phyloP scores from a whole-genome alignment of 129 eudicot genomes.

The Silybum marianum region DNA sequence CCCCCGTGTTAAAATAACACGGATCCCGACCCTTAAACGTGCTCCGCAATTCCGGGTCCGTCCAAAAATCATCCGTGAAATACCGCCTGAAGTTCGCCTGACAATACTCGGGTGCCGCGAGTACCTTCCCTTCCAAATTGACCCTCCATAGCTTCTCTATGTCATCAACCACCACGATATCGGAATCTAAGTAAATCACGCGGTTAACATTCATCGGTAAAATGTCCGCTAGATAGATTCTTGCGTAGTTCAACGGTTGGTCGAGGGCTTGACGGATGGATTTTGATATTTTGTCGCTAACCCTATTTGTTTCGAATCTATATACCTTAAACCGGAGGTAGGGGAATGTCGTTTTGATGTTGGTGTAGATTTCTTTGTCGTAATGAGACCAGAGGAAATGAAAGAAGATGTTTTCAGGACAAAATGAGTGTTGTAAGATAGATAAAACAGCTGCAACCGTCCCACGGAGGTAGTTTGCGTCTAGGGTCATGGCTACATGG shows the following conservation, averaged over 20 bases:
- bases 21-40: slow-evolving; percentile 42
- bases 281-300: slow-evolving; percentile 46
- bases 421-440: slow-evolving; percentile 52
- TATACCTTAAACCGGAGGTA: slow-evolving; percentile 41
- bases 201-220: slow-evolving; percentile 41
- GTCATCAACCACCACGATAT: slow-evolving; percentile 53
- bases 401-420: slow-evolving; percentile 54
- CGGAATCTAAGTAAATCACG: slow-evolving; percentile 55
- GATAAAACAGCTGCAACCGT: slow-evolving; percentile 56
- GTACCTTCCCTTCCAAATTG: slow-evolving; percentile 44
- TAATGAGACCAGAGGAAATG: slow-evolving; percentile 45
- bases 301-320: slow-evolving; percentile 39
- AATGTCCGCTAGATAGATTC: slow-evolving; percentile 47
- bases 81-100: slow-evolving; percentile 49
- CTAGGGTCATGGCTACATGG: slow-evolving; percentile 58
- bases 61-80: slow-evolving; percentile 49
- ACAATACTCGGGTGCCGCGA: slow-evolving; percentile 57
- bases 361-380: slow-evolving; percentile 29
- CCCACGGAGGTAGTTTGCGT: slow-evolving; percentile 52
- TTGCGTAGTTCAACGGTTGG: slow-evolving; percentile 52
- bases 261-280: slow-evolving; percentile 56
- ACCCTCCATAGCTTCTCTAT: slow-evolving; percentile 50
- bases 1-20: slow-evolving; percentile 56
- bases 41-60: slow-evolving; percentile 28
- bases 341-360: slow-evolving; percentile 42